These are phyloP conservation scores for Mrakia gelida DNA, from an alignment of 768 basidiomycete genomes.

Conservation along the genomic window DNA sequence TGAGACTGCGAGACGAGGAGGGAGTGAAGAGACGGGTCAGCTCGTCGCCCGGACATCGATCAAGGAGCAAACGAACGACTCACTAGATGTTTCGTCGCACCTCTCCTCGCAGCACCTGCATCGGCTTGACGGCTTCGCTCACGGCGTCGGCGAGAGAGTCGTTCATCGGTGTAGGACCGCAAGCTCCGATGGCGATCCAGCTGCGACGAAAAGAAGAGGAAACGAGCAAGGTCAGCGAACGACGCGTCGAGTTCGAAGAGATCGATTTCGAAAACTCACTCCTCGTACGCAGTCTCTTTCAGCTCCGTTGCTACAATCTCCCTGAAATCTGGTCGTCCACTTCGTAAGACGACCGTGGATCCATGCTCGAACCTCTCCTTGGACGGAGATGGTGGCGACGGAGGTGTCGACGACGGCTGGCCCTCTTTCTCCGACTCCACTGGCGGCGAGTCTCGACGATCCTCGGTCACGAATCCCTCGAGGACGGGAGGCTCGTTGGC, in stretches of 20 bases:
- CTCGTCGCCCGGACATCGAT: background rate
- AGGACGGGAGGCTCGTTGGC: constrained; percentile 23
- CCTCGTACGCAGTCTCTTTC: constrained; percentile 17
- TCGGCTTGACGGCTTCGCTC: constrained; percentile 22
- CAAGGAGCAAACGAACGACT: background rate
- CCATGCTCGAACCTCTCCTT: background rate
- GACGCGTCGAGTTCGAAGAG: background rate
- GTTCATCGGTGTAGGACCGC: constrained; percentile 33
- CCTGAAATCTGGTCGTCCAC: constrained; percentile 29
- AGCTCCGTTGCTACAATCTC: constrained; percentile 27
- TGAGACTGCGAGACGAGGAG: background rate
- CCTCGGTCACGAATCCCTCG: constrained; percentile 31
- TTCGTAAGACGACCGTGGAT: constrained; percentile 9
- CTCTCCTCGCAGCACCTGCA: constrained; percentile 24
- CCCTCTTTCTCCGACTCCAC: background rate
- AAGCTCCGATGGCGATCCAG: constrained; percentile 31
- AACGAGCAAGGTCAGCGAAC: background rate
- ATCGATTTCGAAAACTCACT: background rate
- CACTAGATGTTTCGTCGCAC: constrained; percentile 26
- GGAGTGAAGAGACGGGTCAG: background rate
- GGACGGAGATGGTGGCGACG: background rate
- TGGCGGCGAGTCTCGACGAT: constrained; percentile 9
- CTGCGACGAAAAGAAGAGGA: background rate
- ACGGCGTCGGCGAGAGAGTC: constrained; percentile 31
- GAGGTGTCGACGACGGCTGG: background rate